Percentiles rank a stretch among this genome's conserved stretches.
phyloP scores from a whole-genome alignment of 257 asterid genomes.

The Rehmannia glutinosa region DNA sequence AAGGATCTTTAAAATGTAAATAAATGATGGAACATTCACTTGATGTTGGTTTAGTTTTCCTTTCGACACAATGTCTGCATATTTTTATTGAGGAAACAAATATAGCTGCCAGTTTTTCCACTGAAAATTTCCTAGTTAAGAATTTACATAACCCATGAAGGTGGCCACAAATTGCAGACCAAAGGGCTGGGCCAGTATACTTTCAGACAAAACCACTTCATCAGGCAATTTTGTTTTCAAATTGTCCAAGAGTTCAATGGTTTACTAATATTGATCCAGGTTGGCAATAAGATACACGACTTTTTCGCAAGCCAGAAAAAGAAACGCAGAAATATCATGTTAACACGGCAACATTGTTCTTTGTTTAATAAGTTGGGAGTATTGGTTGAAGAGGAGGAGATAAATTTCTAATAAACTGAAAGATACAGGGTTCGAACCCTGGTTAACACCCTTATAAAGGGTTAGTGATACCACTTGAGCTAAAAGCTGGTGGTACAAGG shows the following conservation, averaged over 20 bases:
- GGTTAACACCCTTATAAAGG: no score
- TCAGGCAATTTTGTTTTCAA: not conserved
- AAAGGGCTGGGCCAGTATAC: not conserved
- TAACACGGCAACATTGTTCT: no score
- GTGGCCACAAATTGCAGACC: slow-evolving; percentile 9
- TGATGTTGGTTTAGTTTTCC: not conserved
- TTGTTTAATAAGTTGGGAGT: no score
- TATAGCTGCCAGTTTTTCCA: not conserved
- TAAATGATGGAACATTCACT: not conserved
- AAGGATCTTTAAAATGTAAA: not conserved
- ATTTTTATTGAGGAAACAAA: not conserved
- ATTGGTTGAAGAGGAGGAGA: no score
- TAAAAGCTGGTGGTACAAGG: no score
- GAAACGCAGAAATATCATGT: no score
- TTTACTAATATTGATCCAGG: not conserved
- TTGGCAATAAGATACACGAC: not conserved
- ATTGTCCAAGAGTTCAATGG: not conserved
- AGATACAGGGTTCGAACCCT: no score
- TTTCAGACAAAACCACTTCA: not conserved
- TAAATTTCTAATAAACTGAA: no score
- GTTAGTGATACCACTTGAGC: no score
- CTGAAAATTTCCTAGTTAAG: not conserved
- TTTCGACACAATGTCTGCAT: not conserved
- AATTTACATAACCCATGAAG: not conserved
- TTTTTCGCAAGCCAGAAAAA: no score